Base-by-base conservation (phyloP, 176 grass and related monocot genomes). In the Dactylis glomerata region DNA sequence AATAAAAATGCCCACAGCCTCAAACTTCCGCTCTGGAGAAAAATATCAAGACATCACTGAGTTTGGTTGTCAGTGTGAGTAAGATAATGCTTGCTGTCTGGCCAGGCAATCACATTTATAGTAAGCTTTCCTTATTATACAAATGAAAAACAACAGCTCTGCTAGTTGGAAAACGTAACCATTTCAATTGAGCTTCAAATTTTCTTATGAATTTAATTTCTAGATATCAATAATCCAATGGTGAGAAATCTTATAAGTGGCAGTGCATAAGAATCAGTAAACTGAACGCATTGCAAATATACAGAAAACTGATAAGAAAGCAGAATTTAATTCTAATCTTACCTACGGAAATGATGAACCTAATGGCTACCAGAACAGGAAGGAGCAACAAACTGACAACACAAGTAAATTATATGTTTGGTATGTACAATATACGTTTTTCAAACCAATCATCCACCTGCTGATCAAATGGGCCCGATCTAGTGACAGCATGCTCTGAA, bases 1-100 rank as follows among this genome's bases (percentile, higher is more conserved):
- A 90, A 56, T 20, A 93, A 27, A 85, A 98, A 95, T 85, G 89
- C 96, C 96, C 96, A 98, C 42, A 98, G 77, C 88, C 91, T 98
- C 41, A 0, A 0, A 51, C 91, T 98, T 70, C 0, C 0, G 5
- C 64, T 0, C 96, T 99, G 89, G 11, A 72, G 69, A 79, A 91
- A 91, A 49, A 78, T 68, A 15, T 57, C 70, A 75, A 81, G 55
- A 75, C 38, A 84, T 10, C 15, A 42, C 7, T 11, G 44, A 89
- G 34, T 5, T 78, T 36, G 68, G 34, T 34, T 57, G 36, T 47
- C 9, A 69, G 11, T 70, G 40, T 38, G 66, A 54, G 33, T 59
- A 59, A 23, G 12, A 13, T 63, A 30, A 62, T 62, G 58, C 13
- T 26, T 28, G 23, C 36, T 67, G 19, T 34, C 42, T 41, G 27